Evolutionary conservation across 164 flowering plant genomes (phyloP), one percentile per base, ranked within the genome.

Genomic region (Chimonanthus salicifolius): DNA sequence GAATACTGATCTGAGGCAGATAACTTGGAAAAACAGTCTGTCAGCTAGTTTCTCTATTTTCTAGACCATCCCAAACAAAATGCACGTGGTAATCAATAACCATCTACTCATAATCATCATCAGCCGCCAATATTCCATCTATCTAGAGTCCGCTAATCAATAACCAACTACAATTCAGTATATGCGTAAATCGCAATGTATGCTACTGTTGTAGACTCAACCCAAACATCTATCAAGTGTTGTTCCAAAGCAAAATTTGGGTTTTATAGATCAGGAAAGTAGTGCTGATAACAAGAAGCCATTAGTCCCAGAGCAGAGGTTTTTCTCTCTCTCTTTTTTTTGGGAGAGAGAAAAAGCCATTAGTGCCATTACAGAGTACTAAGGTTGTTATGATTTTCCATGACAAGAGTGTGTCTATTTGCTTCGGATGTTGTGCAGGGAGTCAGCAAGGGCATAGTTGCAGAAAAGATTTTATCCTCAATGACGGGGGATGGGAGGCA

Each of bases 391-490:
- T 43, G 13, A 43, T 65, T 65, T 1, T 65, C 6, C 13, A 63
- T 63, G 8, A 13, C 51, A 62, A 16, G 15, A 10, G 8, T 44
- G 48, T 45, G 16, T 6, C 2, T 11, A 13, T 54, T n/a, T 58
- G 21, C 45, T 58, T 44, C 47, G 58, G 58, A 20, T 51, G 73
- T 8, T 72, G 69, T 73, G 45, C 72, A 85, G 88, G 88, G 88
- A 54, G 86, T 83, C 49, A 85, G 82, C 70, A 85, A 83, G 74
- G 88, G 88, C 49, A 43, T 77, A 9, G 85, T 83, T 62, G 83
- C 86, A 62, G 84, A 83, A 62, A 82, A 78, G 74, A 78, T 85
- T 64, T 82, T 85, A 46, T 65, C 83, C 10, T 72, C 79, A 67
- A 83, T 83, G 83, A 72, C 76, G 33, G 78, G 70, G 58, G 77